Conservation (phyloP, 78 protist genomes). For the Monocercomonoides exilis region DNA sequence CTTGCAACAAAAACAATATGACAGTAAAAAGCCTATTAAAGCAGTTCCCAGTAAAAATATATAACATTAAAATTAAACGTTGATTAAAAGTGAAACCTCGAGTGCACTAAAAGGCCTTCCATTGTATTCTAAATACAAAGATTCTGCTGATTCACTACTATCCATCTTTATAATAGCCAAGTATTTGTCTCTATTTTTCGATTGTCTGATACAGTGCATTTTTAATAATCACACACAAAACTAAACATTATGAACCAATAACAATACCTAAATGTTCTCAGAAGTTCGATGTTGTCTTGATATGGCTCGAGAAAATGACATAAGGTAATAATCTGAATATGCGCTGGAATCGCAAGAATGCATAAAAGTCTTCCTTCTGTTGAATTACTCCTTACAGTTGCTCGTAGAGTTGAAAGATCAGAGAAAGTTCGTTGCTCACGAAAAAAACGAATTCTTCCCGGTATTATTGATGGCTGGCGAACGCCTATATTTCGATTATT, state of each 20-base stretch:
- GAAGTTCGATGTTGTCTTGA: background rate
- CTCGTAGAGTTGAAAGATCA: too few species aligned
- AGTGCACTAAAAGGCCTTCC: conserved; percentile 52
- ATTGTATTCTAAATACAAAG: conserved; percentile 44
- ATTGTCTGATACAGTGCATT: background rate
- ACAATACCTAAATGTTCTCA: background rate
- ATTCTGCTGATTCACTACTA: conserved; percentile 37
- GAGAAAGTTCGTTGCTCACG: too few species aligned
- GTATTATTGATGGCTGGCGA: too few species aligned
- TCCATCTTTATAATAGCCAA: conserved; percentile 43
- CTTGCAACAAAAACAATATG: too few species aligned
- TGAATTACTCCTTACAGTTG: too few species aligned
- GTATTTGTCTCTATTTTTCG: conserved; percentile 26
- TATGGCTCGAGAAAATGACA: background rate
- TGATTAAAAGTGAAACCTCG: conserved; percentile 18
- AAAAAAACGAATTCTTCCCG: too few species aligned
- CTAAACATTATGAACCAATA: background rate
- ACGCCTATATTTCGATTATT: too few species aligned
- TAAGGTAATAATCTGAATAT: background rate
- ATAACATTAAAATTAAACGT: background rate
- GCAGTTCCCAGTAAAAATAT: background rate
- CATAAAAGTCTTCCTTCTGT: background rate
- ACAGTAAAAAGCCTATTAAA: too few species aligned
- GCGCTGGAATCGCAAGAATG: background rate
- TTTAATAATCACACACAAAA: background rate